Base-by-base conservation (phyloP, 1,284 basidiomycete genomes). In the Moniliella sp. region DNA sequence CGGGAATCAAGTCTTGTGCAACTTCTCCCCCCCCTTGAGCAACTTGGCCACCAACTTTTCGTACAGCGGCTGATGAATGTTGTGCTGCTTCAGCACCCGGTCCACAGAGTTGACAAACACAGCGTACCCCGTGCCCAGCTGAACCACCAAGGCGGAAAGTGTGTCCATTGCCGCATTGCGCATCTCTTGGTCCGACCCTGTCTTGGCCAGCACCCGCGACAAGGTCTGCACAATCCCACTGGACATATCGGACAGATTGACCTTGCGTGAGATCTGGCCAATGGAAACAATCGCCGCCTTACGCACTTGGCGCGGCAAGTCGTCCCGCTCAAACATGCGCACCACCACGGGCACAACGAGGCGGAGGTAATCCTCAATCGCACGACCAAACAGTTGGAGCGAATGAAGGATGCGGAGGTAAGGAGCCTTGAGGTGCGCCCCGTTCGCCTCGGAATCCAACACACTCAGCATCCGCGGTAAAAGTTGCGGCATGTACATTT, bases 191-290 rank as follows among this genome's bases (percentile, higher is more conserved):
- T 54, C 40, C n/a, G n/a, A n/a, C 34, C 79, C 78, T 42, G 71
- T 76, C 4, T 70, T 66, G n/a, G 76, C 74, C 33, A 99, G 66
- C 3, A 93, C 78, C 28, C 91, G 73, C 25, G 86, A 77, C 10
- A 99, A 68, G 2, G 91, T 88, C 53, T 94, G 91, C 15, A 99
- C 81, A 50, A 97, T 93, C 28, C 88, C 73, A 12, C 84, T 91
- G 5, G 88, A 84, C 51, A 97, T 86, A 55, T 97, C 91, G n/a
- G 81, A 86, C 57, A 99, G 93, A 64, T 97, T 94, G 50, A 97
- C 83, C 43, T 88, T 75, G 43, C 77, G 72, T 10, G 83, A 84
- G 12, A 99, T 65, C 17, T 80, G 78, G 27, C 84, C 84, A 12
- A 94, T 79, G 0, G 83, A 88, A 41, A 79, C 73, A 30, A 97